Evolutionary conservation across 2,329 filamentous ascomycete genomes (phyloP).

Genomic region (Ophiosphaerella herpotricha): DNA sequence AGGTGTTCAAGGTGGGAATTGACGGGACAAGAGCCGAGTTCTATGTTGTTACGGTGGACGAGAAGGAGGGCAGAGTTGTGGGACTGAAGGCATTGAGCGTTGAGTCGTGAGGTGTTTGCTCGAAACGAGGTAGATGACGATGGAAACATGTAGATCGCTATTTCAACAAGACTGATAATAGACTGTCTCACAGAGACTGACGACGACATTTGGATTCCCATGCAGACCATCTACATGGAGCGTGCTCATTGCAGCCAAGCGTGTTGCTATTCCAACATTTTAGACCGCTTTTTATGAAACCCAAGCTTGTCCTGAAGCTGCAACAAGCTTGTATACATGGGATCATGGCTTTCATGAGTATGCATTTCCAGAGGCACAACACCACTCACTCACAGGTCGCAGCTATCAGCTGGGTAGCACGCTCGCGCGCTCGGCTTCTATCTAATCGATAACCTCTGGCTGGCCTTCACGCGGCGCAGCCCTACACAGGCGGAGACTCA

Average conservation of each 20-base stretch:
- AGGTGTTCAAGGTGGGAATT: constrained; percentile 72
- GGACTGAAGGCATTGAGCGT: constrained; percentile 79
- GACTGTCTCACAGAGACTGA: no score
- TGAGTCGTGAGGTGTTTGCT: constrained; percentile 55
- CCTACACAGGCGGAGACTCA: not conserved
- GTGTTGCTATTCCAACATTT: not conserved
- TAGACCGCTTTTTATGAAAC: not conserved
- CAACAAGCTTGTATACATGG: no score
- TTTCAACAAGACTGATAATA: no score
- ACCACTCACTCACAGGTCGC: no score
- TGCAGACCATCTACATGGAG: not conserved
- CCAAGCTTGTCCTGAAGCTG: not conserved
- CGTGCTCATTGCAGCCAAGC: not conserved
- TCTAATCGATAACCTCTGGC: constrained; percentile 1
- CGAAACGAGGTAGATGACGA: no score
- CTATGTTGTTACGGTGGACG: constrained; percentile 72
- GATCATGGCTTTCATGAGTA: no score
- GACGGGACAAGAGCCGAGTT: constrained; percentile 73
- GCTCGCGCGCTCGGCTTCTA: no score
- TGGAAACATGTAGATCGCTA: no score
- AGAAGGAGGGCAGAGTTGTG: constrained; percentile 65
- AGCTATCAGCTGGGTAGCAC: no score
- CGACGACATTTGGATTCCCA: no score
- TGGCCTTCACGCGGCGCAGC: constrained; percentile 2
- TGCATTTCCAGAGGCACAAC: no score